Conservation (phyloP, 2,329 filamentous ascomycete genomes). For the Chaetothyriales sp. region DNA sequence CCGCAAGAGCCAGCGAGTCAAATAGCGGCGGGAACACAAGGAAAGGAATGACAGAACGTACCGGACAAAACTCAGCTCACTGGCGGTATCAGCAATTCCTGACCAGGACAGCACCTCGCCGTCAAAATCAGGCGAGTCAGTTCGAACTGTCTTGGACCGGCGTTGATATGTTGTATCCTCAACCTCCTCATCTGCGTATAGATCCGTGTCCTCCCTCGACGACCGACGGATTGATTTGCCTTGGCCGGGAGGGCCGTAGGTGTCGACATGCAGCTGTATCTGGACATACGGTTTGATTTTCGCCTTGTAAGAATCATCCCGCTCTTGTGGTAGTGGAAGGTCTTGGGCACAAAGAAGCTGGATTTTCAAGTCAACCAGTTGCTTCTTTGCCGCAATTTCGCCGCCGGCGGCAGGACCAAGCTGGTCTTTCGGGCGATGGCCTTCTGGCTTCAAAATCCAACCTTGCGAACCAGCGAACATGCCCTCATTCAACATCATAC, state of each 20-base stretch:
- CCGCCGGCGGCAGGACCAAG: slow-evolving; percentile 9
- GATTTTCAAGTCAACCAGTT: slow-evolving; percentile 51
- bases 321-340: slow-evolving; percentile 49
- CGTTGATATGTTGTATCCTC: slow-evolving; percentile 31
- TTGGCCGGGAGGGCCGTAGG: slow-evolving; percentile 24
- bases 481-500: slow-evolving; percentile 89
- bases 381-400: slow-evolving; percentile 31
- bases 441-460: slow-evolving; percentile 71
- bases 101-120: slow-evolving; percentile 45
- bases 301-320: slow-evolving; percentile 23
- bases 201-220: slow-evolving; percentile 35
- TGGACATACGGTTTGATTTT: slow-evolving; percentile 60
- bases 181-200: slow-evolving; percentile 20
- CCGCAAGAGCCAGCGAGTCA: not conserved
- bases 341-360: slow-evolving; percentile 63
- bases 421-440: slow-evolving; percentile 41
- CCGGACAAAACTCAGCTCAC: slow-evolving; percentile 59
- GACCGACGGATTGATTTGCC: slow-evolving; percentile 24
- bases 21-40: not conserved
- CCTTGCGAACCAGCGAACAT: slow-evolving; percentile 74
- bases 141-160: slow-evolving; percentile 40
- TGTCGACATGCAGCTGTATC: slow-evolving; percentile 68
- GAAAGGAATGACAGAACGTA: slow-evolving; percentile 29
- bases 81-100: slow-evolving; percentile 41
- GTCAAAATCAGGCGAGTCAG: slow-evolving; percentile 51